Base-by-base conservation (phyloP, 2,329 filamentous ascomycete species). In the Thielaviopsis populi region DNA sequence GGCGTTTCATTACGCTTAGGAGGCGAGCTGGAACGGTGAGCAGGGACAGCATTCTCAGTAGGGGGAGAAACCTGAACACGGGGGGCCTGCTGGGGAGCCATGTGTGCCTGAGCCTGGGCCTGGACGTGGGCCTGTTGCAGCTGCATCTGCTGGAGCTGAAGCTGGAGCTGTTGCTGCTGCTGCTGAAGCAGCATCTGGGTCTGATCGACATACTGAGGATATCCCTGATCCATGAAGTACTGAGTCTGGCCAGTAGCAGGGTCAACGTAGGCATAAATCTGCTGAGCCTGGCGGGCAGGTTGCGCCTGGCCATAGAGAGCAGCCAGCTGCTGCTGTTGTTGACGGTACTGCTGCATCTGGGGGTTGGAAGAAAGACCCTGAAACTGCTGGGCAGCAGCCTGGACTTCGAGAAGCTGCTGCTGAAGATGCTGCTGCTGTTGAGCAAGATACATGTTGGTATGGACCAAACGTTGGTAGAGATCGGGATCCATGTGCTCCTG, bases 371-470 rank as follows among this genome's bases (percentile, higher is more conserved):
- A 90, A 75, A 95, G 78, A 68, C 83, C 84, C 73, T 91, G 87
- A 71, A 91, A 88, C 74, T 91, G 88, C 75, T 91, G 88, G 66
- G 89, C 87, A 43, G 88, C 88, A 62, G 86, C 85, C 70, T 92
- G 94, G 27, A 96, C 84, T 68, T 79, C 88, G 69, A 90, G 83
- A 68, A 97, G 81, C 76, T 97, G 91, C 76, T 96, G 91, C 76
- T 97, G 91, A 62, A 97, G 83, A 68, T 89, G 87, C 76, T 96
- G 91, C 76, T 97, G 92, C 75, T 96, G 91, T 72, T 96, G 90
- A 48, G 91, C 90, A 61, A 99, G 81, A 72, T 95, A 95, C 72
- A 94, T 77, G 74, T 96, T 96, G 70, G 91, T 95, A 65, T 90
- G 88, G 71, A 96, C 83, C 68, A 97, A 80, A 75, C 96, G 90